A percentile compares a stretch with the other conserved stretches of the same genome.
phyloP scores from a whole-genome alignment of 331 rosid genomes.

The Cydonia oblonga region DNA sequence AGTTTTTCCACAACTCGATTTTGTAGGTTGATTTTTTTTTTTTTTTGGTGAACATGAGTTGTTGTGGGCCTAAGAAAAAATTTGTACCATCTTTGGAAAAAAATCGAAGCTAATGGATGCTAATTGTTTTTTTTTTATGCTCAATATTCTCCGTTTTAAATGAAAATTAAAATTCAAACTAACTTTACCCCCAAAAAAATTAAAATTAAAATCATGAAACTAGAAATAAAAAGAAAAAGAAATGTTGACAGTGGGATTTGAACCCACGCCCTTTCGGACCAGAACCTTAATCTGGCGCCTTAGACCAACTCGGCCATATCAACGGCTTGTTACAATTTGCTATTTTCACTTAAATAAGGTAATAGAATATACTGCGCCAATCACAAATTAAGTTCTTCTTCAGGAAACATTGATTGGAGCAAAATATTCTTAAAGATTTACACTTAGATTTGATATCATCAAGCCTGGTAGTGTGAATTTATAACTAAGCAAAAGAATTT shows the following conservation, averaged over 20 bases:
- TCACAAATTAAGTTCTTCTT: background rate
- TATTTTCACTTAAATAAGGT: too few relatives aligned
- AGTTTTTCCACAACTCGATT: background rate
- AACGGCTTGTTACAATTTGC: background rate
- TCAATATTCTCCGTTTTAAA: background rate
- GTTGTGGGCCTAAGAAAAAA: background rate
- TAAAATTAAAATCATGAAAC: background rate
- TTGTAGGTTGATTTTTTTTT: too few relatives aligned
- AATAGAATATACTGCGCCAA: too few relatives aligned
- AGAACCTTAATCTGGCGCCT: constrained; percentile 99
- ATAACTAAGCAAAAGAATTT: too few relatives aligned
- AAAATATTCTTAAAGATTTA: too few relatives aligned
- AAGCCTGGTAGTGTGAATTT: background rate
- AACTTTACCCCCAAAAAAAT: background rate
- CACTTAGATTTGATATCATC: background rate
- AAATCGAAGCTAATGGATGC: background rate
- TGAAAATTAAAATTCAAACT: background rate
- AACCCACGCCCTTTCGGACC: constrained; percentile 79
- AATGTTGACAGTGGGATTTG: constrained; percentile 33
- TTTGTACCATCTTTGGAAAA: too few relatives aligned
- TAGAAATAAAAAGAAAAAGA: background rate
- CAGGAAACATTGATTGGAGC: background rate
- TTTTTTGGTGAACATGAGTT: too few relatives aligned
- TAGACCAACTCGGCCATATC: constrained; percentile 97
- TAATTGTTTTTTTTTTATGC: too few relatives aligned